Evolutionary conservation across 1,284 basidiomycete species (phyloP).

Genomic region (Paramarasmius palmivorus): DNA sequence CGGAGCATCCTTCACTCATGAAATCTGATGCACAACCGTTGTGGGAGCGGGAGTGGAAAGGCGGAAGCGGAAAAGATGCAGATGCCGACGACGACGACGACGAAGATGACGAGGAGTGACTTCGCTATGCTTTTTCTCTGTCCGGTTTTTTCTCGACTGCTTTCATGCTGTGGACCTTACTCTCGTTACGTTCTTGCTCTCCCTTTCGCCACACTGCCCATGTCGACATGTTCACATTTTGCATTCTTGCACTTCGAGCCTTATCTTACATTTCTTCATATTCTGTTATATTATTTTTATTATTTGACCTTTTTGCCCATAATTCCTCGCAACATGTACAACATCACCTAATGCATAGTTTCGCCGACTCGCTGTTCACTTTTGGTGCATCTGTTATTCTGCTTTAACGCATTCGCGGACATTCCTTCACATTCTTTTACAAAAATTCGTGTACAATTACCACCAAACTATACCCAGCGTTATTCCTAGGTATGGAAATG

Average conservation of each 20-base stretch:
- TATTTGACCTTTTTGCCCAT: neutral
- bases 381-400: too few relatives aligned
- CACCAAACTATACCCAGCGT: too few relatives aligned
- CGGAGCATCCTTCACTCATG: conserved; percentile 53
- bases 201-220: neutral
- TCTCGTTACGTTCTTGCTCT: neutral
- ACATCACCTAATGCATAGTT: too few relatives aligned
- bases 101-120: conserved; percentile 26
- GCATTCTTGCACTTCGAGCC: neutral
- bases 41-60: conserved; percentile 80
- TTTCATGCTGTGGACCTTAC: neutral
- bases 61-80: conserved; percentile 55
- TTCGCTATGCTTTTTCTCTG: conserved; percentile 12
- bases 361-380: too few relatives aligned
- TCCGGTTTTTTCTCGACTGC: neutral
- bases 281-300: neutral
- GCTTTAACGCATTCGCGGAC: too few relatives aligned
- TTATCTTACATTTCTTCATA: too few relatives aligned
- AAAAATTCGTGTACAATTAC: too few relatives aligned
- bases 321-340: too few relatives aligned
- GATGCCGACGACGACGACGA: conserved; percentile 49
- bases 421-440: too few relatives aligned
- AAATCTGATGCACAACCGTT: conserved; percentile 41
- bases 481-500: too few relatives aligned
- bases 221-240: neutral